These are phyloP conservation scores for Candida taoyuanica DNA, from an alignment of 805 yeast species.

Conservation along the genomic window DNA sequence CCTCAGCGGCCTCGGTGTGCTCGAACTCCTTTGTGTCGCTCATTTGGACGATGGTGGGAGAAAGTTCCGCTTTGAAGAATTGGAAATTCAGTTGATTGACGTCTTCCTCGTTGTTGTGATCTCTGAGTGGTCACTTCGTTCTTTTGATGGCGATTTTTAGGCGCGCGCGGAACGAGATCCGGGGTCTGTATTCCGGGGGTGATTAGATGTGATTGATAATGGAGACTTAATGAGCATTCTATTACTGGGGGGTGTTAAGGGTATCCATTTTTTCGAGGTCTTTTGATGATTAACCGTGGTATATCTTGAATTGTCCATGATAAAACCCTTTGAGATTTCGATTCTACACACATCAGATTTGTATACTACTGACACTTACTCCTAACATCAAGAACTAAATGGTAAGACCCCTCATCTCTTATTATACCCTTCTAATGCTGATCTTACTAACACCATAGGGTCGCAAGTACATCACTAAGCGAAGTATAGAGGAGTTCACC, in stretches of 20 bases:
- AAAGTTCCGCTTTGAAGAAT: too few relatives aligned
- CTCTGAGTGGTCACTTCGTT: neutral
- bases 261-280: too few relatives aligned
- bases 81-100: neutral
- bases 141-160: neutral
- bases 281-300: too few relatives aligned
- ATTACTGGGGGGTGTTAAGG: neutral
- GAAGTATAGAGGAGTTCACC: conserved; percentile 27
- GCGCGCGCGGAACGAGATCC: neutral
- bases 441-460: conserved; percentile 9
- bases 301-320: neutral
- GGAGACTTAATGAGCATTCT: neutral
- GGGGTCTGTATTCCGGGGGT: neutral
- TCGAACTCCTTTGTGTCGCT: conserved; percentile 21
- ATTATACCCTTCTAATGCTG: too few relatives aligned
- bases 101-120: neutral
- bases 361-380: too few relatives aligned
- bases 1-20: conserved; percentile 23
- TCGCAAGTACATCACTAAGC: conserved; percentile 21
- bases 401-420: too few relatives aligned
- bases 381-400: too few relatives aligned
- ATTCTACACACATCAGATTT: too few relatives aligned
- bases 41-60: too few relatives aligned
- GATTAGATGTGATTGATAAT: neutral
- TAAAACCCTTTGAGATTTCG: too few relatives aligned